These are phyloP conservation scores for Blastobotrys robertii DNA, from an alignment of 805 yeast species.

Conservation along the genomic window DNA sequence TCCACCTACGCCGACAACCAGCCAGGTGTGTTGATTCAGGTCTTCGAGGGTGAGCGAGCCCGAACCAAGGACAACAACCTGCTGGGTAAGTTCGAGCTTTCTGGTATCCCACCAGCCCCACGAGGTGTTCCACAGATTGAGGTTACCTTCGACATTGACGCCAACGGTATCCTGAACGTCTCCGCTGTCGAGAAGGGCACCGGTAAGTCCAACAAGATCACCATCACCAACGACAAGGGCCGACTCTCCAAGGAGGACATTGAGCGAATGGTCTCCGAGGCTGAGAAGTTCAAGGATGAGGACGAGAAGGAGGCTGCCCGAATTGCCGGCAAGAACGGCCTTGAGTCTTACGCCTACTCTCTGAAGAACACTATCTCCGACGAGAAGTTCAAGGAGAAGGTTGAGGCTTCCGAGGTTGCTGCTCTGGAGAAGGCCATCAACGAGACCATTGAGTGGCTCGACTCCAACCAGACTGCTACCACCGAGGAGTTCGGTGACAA, in stretches of 20 bases:
- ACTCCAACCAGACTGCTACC: constrained; percentile 83
- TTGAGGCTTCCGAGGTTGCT: constrained; percentile 55
- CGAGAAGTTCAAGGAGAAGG: constrained; percentile 71
- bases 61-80: constrained; percentile 92
- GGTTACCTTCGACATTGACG: constrained; percentile 94
- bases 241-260: constrained; percentile 96
- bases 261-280: constrained; percentile 96
- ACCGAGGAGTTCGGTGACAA: constrained; percentile 85
- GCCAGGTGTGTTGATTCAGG: constrained; percentile 97
- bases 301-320: constrained; percentile 92
- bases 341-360: constrained; percentile 92
- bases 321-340: constrained; percentile 87
- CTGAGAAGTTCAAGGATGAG: constrained; percentile 94
- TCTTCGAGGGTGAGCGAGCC: constrained; percentile 97
- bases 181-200: constrained; percentile 97
- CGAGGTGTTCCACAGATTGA: constrained; percentile 98
- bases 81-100: constrained; percentile 92
- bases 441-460: constrained; percentile 86
- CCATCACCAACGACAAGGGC: constrained; percentile 98
- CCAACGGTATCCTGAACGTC: constrained; percentile 94
- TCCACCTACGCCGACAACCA: constrained; percentile 97
- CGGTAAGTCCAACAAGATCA: constrained; percentile 93
- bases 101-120: constrained; percentile 98
- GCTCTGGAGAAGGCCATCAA: constrained; percentile 69
- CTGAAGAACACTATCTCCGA: constrained; percentile 75